phyloP scores from a whole-genome alignment of 495 filamentous ascomycete genomes.

The Cladorrhinum samala region DNA sequence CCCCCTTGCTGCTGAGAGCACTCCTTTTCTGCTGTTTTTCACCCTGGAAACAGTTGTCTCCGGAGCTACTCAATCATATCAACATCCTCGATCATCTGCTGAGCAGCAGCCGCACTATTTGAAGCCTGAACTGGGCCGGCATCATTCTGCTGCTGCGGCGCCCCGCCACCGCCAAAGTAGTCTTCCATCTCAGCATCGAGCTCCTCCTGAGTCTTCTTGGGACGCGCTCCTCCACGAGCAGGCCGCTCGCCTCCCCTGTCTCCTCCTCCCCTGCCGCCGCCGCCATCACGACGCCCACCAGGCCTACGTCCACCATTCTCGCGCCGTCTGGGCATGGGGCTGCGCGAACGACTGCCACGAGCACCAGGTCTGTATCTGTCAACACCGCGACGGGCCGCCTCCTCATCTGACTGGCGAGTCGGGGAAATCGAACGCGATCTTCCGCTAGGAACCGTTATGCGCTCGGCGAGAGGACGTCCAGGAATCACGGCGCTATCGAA shows the following conservation, averaged over 20 bases:
- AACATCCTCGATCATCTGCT: slow-evolving; percentile 17
- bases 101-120: slow-evolving; percentile 12
- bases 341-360: slow-evolving; percentile 42
- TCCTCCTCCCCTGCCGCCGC: slow-evolving; percentile 31
- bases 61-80: slow-evolving; percentile 26
- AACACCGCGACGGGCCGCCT: slow-evolving; percentile 62
- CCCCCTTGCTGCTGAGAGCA: no score
- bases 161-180: slow-evolving; percentile 55
- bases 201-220: slow-evolving; percentile 86
- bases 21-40: no score
- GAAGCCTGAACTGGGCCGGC: slow-evolving; percentile 14
- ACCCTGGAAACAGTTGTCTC: background rate
- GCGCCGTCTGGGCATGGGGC: slow-evolving; percentile 33
- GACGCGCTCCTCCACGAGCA: slow-evolving; percentile 47
- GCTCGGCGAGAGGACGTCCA: slow-evolving; percentile 63
- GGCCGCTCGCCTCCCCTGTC: slow-evolving; percentile 38
- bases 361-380: slow-evolving; percentile 79
- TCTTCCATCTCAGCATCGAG: slow-evolving; percentile 95
- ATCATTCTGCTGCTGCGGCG: slow-evolving; percentile 15
- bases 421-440: slow-evolving; percentile 47
- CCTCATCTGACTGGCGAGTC: slow-evolving; percentile 59
- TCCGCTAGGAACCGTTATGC: slow-evolving; percentile 53
- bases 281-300: slow-evolving; percentile 32
- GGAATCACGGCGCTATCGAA: slow-evolving; percentile 54
- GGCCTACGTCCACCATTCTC: slow-evolving; percentile 20